These are phyloP conservation scores for Tirmania nivea DNA, from an alignment of 495 filamentous ascomycete genomes.

Conservation along the genomic window DNA sequence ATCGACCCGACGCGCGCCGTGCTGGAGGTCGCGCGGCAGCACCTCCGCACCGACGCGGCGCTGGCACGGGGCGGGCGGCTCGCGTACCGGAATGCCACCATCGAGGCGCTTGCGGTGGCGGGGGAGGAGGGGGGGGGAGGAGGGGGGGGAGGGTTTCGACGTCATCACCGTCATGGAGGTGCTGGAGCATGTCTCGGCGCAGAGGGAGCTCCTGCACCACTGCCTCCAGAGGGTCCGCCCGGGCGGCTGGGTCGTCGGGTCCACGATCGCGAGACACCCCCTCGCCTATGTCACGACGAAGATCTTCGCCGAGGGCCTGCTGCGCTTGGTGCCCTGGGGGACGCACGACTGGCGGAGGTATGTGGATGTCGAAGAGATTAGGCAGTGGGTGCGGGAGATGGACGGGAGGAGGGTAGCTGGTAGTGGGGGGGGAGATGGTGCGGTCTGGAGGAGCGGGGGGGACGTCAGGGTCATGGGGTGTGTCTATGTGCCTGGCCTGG, in stretches of 20 bases:
- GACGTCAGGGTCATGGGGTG: conserved; percentile 50
- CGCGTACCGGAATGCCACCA: conserved; percentile 39
- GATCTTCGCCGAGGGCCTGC: conserved; percentile 69
- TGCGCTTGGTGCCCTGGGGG: conserved; percentile 69
- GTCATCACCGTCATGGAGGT: conserved; percentile 82
- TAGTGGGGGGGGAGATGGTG: conserved; percentile 23
- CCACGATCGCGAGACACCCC: conserved; percentile 75
- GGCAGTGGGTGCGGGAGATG: conserved; percentile 24
- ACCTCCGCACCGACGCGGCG: conserved; percentile 46
- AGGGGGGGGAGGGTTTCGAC: no score
- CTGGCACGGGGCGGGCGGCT: conserved; percentile 31
- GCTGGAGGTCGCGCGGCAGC: conserved; percentile 51
- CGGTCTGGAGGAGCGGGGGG: conserved; percentile 28
- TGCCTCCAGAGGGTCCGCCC: conserved; percentile 57
- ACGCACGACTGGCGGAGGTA: conserved; percentile 96
- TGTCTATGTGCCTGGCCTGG: conserved; percentile 71
- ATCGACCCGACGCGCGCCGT: conserved; percentile 71
- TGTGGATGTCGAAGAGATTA: conserved; percentile 65
- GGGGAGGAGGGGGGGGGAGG: background rate
- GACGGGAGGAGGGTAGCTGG: conserved; percentile 28
- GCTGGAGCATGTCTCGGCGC: conserved; percentile 65
- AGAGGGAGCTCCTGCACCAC: conserved; percentile 43
- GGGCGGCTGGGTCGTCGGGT: conserved; percentile 77
- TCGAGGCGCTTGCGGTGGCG: conserved; percentile 6
- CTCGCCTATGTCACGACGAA: conserved; percentile 80